These are phyloP conservation scores for Fagopyrum esculentum DNA, from an alignment of 148 eudicot species.

Conservation along the genomic window DNA sequence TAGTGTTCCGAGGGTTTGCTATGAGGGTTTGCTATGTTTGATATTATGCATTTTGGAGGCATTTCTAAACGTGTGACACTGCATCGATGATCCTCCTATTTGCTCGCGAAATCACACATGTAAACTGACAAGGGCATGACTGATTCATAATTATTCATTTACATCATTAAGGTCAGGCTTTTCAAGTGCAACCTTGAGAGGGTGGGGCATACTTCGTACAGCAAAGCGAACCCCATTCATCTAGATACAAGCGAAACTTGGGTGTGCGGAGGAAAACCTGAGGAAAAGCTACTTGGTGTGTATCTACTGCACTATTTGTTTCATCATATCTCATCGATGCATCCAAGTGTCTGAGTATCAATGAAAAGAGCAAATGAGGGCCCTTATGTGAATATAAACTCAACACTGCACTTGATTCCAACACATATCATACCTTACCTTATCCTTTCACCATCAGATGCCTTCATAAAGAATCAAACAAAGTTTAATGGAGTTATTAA, in stretches of 20 bases:
- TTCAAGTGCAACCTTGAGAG: conserved; percentile 58
- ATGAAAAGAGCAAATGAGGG: neutral
- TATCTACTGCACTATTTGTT: conserved; percentile 33
- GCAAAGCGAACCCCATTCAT: conserved; percentile 96
- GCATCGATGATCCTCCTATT: conserved; percentile 87
- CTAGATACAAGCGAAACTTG: conserved; percentile 56
- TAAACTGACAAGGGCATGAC: no score
- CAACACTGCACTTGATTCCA: neutral
- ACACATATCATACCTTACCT: conserved; percentile 36
- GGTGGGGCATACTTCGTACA: conserved; percentile 63
- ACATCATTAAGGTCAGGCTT: conserved; percentile 50
- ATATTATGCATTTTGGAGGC: conserved; percentile 75
- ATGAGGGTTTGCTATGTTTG: conserved; percentile 80
- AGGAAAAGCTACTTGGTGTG: conserved; percentile 42
- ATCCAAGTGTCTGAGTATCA: conserved; percentile 58
- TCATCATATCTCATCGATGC: conserved; percentile 43
- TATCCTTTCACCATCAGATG: conserved; percentile 61
- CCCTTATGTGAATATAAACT: neutral
- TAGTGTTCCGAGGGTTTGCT: conserved; percentile 85
- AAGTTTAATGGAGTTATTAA: no score
- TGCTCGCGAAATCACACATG: conserved; percentile 40
- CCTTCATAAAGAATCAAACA: neutral
- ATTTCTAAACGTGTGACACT: conserved; percentile 59
- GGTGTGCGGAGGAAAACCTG: conserved; percentile 46
- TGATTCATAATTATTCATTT: no score